Percentiles rank a stretch among this genome's conserved stretches.
These are phyloP conservation scores for apple (Malus domestica) DNA, from an alignment of 306 rosid species.

Conservation along the genomic window DNA sequence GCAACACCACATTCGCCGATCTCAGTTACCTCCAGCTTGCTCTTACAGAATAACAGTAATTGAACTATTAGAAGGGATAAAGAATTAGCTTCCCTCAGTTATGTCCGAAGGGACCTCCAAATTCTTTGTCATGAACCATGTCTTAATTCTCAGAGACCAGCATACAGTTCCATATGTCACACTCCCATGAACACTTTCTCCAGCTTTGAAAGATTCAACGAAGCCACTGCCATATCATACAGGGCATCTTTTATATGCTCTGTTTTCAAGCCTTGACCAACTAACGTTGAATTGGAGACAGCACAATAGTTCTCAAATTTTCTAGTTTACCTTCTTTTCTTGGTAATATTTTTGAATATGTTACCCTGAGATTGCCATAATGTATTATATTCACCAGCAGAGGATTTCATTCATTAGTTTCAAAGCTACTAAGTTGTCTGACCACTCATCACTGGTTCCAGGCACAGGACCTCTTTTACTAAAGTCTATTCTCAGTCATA, in stretches of 20 bases:
- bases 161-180: background rate
- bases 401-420: background rate
- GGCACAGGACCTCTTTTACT: background rate
- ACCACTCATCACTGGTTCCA: background rate
- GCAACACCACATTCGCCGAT: background rate
- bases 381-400: background rate
- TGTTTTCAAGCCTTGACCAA: background rate
- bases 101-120: background rate
- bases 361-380: background rate
- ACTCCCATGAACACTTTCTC: background rate
- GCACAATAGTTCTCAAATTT: background rate
- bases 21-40: background rate
- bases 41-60: background rate
- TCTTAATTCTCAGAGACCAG: background rate
- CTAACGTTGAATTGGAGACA: background rate
- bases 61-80: background rate
- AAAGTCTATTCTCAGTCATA: background rate
- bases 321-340: background rate
- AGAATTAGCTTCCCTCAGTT: background rate
- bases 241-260: background rate
- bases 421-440: background rate
- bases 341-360: background rate
- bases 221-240: background rate
- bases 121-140: background rate
- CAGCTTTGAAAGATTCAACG: background rate